Evolutionary conservation across 164 flowering plant species (phyloP).

Genomic region (Aristolochia contorta): DNA sequence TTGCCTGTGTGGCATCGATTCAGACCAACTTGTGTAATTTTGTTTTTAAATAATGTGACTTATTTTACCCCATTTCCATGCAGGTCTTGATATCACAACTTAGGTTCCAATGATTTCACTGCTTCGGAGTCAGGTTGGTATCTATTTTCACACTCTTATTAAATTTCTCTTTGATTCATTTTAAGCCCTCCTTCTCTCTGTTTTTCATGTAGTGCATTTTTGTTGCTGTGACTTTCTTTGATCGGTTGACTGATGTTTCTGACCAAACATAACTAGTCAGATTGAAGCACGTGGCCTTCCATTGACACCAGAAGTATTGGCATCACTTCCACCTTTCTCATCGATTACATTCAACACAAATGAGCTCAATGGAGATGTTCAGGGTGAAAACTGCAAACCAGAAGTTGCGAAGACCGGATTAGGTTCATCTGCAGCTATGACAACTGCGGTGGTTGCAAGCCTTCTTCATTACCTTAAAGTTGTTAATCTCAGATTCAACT

Average conservation of each 20-base stretch:
- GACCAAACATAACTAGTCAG: conserved; percentile 20
- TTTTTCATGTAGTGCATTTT: background rate
- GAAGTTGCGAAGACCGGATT: conserved; percentile 99
- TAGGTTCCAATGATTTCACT: conserved; percentile 92
- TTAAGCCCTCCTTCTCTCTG: background rate
- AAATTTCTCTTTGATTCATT: background rate
- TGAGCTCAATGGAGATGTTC: conserved; percentile 28
- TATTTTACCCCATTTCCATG: conserved; percentile 11
- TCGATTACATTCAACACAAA: conserved; percentile 79
- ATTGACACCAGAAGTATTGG: conserved; percentile 70
- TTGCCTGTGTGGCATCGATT: too few species aligned
- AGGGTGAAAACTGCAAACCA: conserved; percentile 54
- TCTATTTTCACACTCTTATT: background rate
- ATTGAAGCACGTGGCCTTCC: conserved; percentile 90
- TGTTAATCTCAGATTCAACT: conserved; percentile 43
- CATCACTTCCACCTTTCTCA: conserved; percentile 74
- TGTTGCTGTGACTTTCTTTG: conserved; percentile 2
- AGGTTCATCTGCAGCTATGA: conserved; percentile 99
- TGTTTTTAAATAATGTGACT: too few species aligned
- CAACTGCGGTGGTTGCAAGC: conserved; percentile 91
- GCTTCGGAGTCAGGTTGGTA: conserved; percentile 73
- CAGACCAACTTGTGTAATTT: too few species aligned
- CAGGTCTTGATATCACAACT: conserved; percentile 94
- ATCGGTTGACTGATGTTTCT: conserved; percentile 3
- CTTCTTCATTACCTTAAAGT: conserved; percentile 87